Conservation (phyloP, 2,329 filamentous ascomycete genomes). For the Talaromyces atroroseus region DNA sequence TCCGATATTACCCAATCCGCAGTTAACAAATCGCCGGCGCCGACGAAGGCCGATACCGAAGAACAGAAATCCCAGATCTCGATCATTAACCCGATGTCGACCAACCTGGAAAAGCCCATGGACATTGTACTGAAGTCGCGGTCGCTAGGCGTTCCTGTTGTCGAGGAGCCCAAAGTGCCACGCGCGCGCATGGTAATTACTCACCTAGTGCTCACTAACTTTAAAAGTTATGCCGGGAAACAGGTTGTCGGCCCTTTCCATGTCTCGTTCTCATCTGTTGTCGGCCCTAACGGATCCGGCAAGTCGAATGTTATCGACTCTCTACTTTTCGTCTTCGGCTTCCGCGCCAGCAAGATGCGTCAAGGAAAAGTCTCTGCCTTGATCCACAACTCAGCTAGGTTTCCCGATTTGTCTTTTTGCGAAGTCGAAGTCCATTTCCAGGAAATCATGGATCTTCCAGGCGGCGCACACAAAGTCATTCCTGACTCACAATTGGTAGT, state of each 20-base stretch:
- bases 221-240: slow-evolving; percentile 95
- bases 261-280: slow-evolving; percentile 93
- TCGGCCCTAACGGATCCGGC: slow-evolving; percentile 94
- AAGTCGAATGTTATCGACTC: slow-evolving; percentile 99
- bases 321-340: slow-evolving; percentile 96
- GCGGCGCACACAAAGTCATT: slow-evolving; percentile 68
- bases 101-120: slow-evolving; percentile 80
- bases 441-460: slow-evolving; percentile 83
- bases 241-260: slow-evolving; percentile 97
- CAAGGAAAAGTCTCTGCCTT: slow-evolving; percentile 97
- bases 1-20: slow-evolving; percentile 66
- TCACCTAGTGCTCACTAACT: slow-evolving; percentile 87
- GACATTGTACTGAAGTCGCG: slow-evolving; percentile 88
- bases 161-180: slow-evolving; percentile 69
- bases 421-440: slow-evolving; percentile 97
- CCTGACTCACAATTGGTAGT: slow-evolving; percentile 81
- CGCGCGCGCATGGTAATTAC: slow-evolving; percentile 89
- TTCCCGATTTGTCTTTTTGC: slow-evolving; percentile 79
- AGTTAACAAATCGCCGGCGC: slow-evolving; percentile 54
- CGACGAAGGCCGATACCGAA: slow-evolving; percentile 31
- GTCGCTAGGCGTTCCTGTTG: slow-evolving; percentile 56
- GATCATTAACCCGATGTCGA: slow-evolving; percentile 69
- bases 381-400: slow-evolving; percentile 91
- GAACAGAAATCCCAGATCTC: slow-evolving; percentile 47
- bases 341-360: slow-evolving; percentile 97